These are phyloP conservation scores for Begonia peltatifolia DNA, from an alignment of 306 rosid species.

Conservation along the genomic window DNA sequence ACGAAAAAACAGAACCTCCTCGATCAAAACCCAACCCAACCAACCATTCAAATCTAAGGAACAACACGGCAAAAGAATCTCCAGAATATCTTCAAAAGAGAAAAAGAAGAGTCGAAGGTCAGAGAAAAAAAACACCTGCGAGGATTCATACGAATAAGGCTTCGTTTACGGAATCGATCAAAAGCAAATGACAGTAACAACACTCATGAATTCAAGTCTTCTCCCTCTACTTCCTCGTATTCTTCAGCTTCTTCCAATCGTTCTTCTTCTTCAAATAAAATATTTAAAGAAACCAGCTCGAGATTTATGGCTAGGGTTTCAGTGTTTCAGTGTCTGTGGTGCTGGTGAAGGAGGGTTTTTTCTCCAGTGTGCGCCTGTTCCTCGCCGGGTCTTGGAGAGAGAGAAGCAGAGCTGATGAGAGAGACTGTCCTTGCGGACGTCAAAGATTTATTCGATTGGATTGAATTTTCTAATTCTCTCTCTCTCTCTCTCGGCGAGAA, in stretches of 20 bases:
- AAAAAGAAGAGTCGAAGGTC: too few relatives aligned
- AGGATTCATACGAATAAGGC: too few relatives aligned
- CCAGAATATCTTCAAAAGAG: too few relatives aligned
- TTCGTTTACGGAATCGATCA: slow-evolving; percentile 24
- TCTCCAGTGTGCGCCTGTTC: slow-evolving; percentile 19
- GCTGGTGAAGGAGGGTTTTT: slow-evolving; percentile 11
- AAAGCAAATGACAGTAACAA: slow-evolving; percentile 24
- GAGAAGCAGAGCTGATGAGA: slow-evolving; percentile 29
- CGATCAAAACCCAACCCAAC: too few relatives aligned
- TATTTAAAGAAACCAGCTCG: slow-evolving; percentile 2
- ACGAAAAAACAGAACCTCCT: too few relatives aligned
- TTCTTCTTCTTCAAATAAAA: neutral
- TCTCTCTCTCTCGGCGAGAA: slow-evolving; percentile 5
- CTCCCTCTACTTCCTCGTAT: neutral
- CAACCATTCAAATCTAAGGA: too few relatives aligned
- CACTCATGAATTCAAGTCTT: neutral
- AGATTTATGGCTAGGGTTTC: slow-evolving; percentile 40
- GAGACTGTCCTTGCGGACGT: slow-evolving; percentile 87
- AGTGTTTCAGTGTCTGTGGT: neutral
- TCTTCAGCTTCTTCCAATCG: neutral
- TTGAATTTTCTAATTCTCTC: slow-evolving; percentile 51
- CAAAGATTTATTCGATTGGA: slow-evolving; percentile 76
- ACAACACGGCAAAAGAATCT: too few relatives aligned
- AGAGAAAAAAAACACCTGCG: too few relatives aligned
- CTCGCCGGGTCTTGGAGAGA: slow-evolving; percentile 24